Evolutionary conservation across 129 eudicot species (phyloP), one percentile per base, ranked within the genome.

Genomic region (Artemisia annua): DNA sequence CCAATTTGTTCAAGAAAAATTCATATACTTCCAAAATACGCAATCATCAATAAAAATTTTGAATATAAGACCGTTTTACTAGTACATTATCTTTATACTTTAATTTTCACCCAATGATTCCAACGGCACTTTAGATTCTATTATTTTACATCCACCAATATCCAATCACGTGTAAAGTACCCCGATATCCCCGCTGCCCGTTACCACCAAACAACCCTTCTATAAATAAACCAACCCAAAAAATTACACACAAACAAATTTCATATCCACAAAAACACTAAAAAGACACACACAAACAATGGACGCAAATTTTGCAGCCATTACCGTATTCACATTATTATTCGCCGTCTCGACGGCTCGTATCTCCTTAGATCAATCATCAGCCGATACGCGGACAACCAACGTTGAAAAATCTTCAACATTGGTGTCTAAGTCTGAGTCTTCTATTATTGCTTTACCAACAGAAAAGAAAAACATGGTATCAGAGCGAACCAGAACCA

Each of bases 151-250:
- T 66, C 28, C 24, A 55, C 65, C 35, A 63, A 35, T 63, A 53
- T 64, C 76, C 82, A 13, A 16, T 78, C 82, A 78, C 82, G 82
- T 78, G 82, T 39, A 71, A 39, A 26, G 24, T 58, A 68, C 82
- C 54, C 82, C 82, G 77, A 78, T 20, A 39, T 53, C 35, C 77
- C 67, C 82, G 82, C 82, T 78, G 72, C 72, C 82, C 82, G 82
- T 78, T 78, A 78, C 15, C 55, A 22, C 66, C 75, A 54, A 22
- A 39, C 51, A 57, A 13, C 18, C 71, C 66, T 54, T 46, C 59
- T 75, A 65, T 75, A 75, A 65, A 32, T 19, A 14, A 12, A 10
- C 35, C 48, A 8, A 24, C 63, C 63, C 63, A 9, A 6, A 39
- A 11, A n/a, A 16, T 11, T 10, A 1, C 69, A 49, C 67, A 56